Evolutionary conservation across 1,284 basidiomycete species (phyloP).

Genomic region (Moesziomyces parantarcticus): DNA sequence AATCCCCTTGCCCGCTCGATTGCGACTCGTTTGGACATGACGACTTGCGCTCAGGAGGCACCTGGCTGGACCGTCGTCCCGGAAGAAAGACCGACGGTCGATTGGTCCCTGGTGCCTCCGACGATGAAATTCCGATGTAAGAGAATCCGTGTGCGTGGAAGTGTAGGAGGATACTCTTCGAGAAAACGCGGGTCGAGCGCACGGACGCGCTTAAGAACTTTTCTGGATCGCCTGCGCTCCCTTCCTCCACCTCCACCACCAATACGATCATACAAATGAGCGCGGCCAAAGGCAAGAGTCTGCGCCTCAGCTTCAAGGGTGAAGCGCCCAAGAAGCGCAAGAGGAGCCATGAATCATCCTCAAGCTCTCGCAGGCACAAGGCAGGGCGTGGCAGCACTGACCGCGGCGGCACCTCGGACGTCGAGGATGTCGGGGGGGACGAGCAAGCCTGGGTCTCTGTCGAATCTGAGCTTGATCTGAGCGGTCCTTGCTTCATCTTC

Average conservation of each 20-base stretch:
- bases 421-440: slow-evolving; percentile 53
- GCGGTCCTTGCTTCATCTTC: slow-evolving; percentile 48
- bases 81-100: too few species aligned
- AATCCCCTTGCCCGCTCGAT: neutral
- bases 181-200: too few species aligned
- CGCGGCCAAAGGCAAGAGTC: slow-evolving; percentile 20
- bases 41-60: neutral
- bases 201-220: neutral
- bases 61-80: neutral
- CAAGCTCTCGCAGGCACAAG: slow-evolving; percentile 22
- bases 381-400: neutral
- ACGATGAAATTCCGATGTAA: too few species aligned
- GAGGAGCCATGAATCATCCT: slow-evolving; percentile 15
- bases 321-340: slow-evolving; percentile 46
- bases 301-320: slow-evolving; percentile 51
- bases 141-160: too few species aligned
- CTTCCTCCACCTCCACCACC: neutral
- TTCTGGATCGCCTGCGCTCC: neutral
- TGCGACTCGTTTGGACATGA: neutral
- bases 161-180: too few species aligned
- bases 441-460: slow-evolving; percentile 56
- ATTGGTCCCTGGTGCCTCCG: too few species aligned
- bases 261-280: slow-evolving; percentile 10
- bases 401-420: slow-evolving; percentile 27
- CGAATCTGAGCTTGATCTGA: slow-evolving; percentile 33